Evolutionary conservation across 805 yeast species (phyloP), one percentile per base, ranked within the genome.

Genomic region (Myxozyma kluyveri): DNA sequence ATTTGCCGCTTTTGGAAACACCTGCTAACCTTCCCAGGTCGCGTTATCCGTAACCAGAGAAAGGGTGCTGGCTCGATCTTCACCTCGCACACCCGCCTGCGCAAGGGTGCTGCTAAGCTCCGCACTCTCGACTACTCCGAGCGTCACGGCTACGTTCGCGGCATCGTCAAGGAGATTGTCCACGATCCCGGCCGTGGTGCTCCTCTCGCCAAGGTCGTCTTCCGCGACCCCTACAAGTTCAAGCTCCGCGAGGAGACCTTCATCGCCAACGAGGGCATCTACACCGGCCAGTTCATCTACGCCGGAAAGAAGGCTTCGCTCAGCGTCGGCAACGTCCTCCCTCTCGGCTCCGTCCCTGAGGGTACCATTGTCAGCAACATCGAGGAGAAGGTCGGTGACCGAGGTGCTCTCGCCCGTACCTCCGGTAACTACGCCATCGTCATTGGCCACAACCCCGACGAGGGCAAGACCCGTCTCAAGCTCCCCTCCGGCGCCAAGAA

Each of bases 101-200:
- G 99, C 87, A 88, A 93, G 82, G 99, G 99, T 78, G 98, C 99
- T 76, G 99, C 99, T 75, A 91, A 91, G 88, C 85, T 91, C 77
- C 88, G 99, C 86, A 86, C 96, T 75, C 85, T 91, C 76, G 98
- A 93, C 80, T 91, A 83, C 72, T 95, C 98, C 77, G 99, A 93
- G 83, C 91, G 96, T 77, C 96, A 91, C 78, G 99, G 99, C 75
- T 93, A 93, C 90, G 85, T 91, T 73, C 95, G 98, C 80, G 99
- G 99, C 81, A 83, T 93, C 67, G 99, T 91, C 70, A 91, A 90
- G 86, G 91, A 86, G 78, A 93, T 91, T 78, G 81, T 93, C 78
- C 99, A 91, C 82, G 99, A 91, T 75, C 93, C 99, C 73, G 99
- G 99, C 77, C 85, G 99, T 79, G 99, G 99, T 83, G 99, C 99